Base-by-base conservation (phyloP, 148 eudicot genomes). In the Pouteria glomerata region DNA sequence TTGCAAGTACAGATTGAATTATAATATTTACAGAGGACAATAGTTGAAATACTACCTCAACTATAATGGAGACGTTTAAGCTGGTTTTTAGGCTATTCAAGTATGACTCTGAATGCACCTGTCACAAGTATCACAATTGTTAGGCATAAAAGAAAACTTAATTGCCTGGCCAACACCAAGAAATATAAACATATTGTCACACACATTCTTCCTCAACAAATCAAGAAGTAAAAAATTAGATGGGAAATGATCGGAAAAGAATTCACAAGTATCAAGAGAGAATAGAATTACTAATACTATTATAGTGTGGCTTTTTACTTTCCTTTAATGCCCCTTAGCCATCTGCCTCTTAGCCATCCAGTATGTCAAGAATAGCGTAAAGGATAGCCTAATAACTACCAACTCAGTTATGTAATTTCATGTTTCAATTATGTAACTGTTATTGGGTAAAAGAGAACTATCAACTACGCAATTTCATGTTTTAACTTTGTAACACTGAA, bases 31-130 rank as follows among this genome's bases (percentile, higher is more conserved):
- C 3, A 29, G 55, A 21, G 18, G 6, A 11, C 13, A 45, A 19
- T 10, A 70, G 39, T 61, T 63, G 29, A 26, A 34, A 18, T 23
- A 56, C 62, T 78, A 94, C 98, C 97, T 91, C 97, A 63, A 89
- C 57, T 44, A 94, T 86, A 11, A 74, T 71, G 75, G 97, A 83
- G 50, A 94, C 97, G 37, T 84, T 85, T 42, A 47, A 47, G 76
- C 97, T 94, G 78, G 83, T 83, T 62, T 85, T 89, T 48, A 94
- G 83, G 78, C 96, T 89, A 69, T 79, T 76, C 78, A 94, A 88
- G 85, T 94, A 94, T 41, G 81, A 74, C 59, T 94, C 82, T 42
- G 98, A 79, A 81, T 94, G 98, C 68, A 94, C 93, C 97, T 94
- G 83, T 26, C 76, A 63, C 56, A 74, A 47, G 24, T 63, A 64